Evolutionary conservation across 306 rosid genomes (phyloP).

Genomic region (cucumber (Cucumis sativus)): DNA sequence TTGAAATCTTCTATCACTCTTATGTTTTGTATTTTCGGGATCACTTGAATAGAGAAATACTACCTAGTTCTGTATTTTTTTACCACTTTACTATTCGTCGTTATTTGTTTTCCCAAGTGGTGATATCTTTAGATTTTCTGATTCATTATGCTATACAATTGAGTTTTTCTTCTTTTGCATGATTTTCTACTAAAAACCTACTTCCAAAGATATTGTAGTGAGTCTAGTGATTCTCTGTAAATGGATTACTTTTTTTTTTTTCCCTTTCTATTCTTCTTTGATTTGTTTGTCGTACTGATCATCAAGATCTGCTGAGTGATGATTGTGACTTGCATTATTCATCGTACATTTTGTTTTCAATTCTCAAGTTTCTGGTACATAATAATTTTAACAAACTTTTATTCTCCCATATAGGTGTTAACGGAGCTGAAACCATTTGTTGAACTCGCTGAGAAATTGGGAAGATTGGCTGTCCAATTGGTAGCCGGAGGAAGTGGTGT

Average conservation of each 20-base stretch:
- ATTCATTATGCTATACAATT: neutral
- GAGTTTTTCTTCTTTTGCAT: neutral
- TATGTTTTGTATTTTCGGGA: neutral
- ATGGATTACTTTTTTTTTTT: neutral
- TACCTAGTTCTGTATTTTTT: neutral
- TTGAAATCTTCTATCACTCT: neutral
- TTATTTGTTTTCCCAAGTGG: neutral
- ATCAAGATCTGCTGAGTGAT: neutral
- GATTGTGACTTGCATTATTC: neutral
- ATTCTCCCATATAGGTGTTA: slow-evolving; percentile 42
- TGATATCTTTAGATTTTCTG: neutral
- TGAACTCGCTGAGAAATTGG: slow-evolving; percentile 84
- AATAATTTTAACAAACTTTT: neutral
- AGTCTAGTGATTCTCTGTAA: neutral
- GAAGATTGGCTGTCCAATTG: slow-evolving; percentile 88
- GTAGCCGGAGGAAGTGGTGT: slow-evolving; percentile 99
- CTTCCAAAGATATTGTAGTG: neutral
- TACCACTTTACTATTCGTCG: neutral
- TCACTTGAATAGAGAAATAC: neutral
- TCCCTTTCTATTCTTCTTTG: too few species aligned
- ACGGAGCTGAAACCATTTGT: slow-evolving; percentile 82
- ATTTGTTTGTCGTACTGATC: neutral
- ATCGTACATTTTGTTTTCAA: neutral
- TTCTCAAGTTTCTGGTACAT: neutral
- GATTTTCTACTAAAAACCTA: neutral